These are phyloP conservation scores for Lactarius evosmus DNA, from an alignment of 768 basidiomycete species.

Conservation along the genomic window DNA sequence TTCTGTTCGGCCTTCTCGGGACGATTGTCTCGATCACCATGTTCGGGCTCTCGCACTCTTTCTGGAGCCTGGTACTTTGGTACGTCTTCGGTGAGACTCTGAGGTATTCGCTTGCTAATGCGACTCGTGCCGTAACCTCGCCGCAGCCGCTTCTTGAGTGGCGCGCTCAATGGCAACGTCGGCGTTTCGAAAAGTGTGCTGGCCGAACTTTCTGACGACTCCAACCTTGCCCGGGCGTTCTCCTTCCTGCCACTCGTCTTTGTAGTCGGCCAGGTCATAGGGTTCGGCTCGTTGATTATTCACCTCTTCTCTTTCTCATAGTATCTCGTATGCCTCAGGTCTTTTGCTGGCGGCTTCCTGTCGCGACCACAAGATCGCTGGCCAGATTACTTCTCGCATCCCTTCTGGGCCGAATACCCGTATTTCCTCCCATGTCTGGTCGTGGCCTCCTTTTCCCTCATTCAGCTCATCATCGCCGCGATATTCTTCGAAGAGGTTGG, in stretches of 20 bases:
- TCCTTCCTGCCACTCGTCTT: conserved; percentile 34
- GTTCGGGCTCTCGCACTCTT: conserved; percentile 39
- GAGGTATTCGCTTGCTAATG: neutral
- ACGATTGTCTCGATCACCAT: conserved; percentile 34
- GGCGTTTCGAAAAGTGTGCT: conserved; percentile 70
- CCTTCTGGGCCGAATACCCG: conserved; percentile 30
- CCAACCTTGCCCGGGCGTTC: conserved; percentile 47
- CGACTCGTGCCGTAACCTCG: neutral
- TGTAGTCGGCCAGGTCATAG: neutral
- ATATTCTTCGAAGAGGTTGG: conserved; percentile 4
- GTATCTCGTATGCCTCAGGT: neutral
- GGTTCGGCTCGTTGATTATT: neutral
- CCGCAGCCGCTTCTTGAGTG: neutral
- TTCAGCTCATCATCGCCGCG: neutral
- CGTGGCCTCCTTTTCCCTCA: neutral
- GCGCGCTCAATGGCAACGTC: neutral
- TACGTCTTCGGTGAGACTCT: neutral
- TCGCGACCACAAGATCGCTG: conserved; percentile 30
- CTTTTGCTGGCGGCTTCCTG: conserved; percentile 26
- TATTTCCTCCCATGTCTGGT: conserved; percentile 31
- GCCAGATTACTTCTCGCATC: conserved; percentile 20
- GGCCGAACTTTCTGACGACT: conserved; percentile 59
- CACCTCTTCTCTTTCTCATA: neutral
- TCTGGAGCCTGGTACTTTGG: conserved; percentile 33
- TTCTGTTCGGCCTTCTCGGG: conserved; percentile 39